Base-by-base conservation (phyloP, 495 filamentous ascomycete genomes). In the Cercophora sp. region DNA sequence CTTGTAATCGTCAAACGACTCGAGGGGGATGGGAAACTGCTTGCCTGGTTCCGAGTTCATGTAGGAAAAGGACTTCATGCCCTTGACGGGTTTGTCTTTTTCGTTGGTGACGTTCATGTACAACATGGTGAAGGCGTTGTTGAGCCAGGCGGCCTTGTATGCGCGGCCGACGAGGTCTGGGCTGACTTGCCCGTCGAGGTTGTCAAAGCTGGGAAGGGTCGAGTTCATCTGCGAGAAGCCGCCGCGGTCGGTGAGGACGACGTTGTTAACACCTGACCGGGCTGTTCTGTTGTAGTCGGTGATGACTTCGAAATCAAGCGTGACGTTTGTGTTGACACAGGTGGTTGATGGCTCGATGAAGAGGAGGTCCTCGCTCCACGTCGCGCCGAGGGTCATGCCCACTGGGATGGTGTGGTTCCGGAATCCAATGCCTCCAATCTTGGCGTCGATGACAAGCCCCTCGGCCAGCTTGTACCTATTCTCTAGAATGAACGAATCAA, bases 311-410 rank as follows among this genome's bases (percentile, higher is more conserved):
- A 63, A 75, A 32, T 76, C 66, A 6, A 77, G 22, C 4, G 69
- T 75, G 22, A 77, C 16, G 48, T 79, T 78, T 4, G 63, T 66
- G 29, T 73, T 48, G 4, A 78, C 73, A 50, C 76, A 79, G 4
- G 51, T 46, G 0, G 72, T 69, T 16, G 69, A 59, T 2, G 73
- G 74, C 59, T 75, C 69, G 42, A 78, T 56, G 56, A 76, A 77
- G 2, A 77, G 63, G 3, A 77, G 16, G 39, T 76, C 72, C 50
- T 79, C 74, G 2, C 49, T 34, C 74, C 76, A 77, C 3, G 50
- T 40, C 8, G 47, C 66, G 0, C 68, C 71, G 36, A 60, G 63
- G 3, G 36, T 13, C 0, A 57, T 47, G 0, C 23, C 48, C 1
- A 39, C 24, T 2, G 76, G 76, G 0, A 64, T 37, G 1, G 71